Base-by-base conservation (phyloP, 129 eudicot genomes). In the Pseudognaphalium luteoalbum region DNA sequence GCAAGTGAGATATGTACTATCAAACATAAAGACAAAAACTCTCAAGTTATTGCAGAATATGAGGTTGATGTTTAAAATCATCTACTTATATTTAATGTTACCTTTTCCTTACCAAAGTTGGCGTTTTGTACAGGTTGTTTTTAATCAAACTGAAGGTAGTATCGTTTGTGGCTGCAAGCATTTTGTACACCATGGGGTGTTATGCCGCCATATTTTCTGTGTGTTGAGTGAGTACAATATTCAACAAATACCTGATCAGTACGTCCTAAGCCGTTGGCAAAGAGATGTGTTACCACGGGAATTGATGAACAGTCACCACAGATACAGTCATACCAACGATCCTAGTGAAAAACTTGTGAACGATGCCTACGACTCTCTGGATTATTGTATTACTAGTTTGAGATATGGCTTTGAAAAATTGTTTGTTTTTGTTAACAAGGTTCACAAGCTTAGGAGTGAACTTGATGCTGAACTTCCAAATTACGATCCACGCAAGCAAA, bases 401-500 rank as follows among this genome's bases (percentile, higher is more conserved):
- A 6, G 5, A 3, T 6, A 16, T 16, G 70, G 32, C 20, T 4
- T 20, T 4, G 12, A 30, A 15, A 65, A 65, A 47, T 65, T 65
- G 16, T 5, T 6, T 1, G 47, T 30, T 2, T 32, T 30, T 33
- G 21, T 65, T 1, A 4, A 20, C 8, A 65, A 65, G 42, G 21
- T 30, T 65, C 25, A 61, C 9, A 30, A 22, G 35, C 7, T 61
- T 1, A 12, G 16, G 5, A 11, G 11, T 0, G 17, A 28, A 3
- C 3, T 1, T 2, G 33, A 21, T 10, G 16, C 1, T 3, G 34
- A 25, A 15, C 67, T 61, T 28, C 67, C 70, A 15, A 16, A 3
- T 0, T 10, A 0, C 0, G 33, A 30, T 0, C 6, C 7, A 29
- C 10, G 0, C 0, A 32, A 17, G 0, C 0, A 16, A 0, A 65